Evolutionary conservation across 2,329 filamentous ascomycete species (phyloP).

Genomic region (Chaetothyriales sp.): DNA sequence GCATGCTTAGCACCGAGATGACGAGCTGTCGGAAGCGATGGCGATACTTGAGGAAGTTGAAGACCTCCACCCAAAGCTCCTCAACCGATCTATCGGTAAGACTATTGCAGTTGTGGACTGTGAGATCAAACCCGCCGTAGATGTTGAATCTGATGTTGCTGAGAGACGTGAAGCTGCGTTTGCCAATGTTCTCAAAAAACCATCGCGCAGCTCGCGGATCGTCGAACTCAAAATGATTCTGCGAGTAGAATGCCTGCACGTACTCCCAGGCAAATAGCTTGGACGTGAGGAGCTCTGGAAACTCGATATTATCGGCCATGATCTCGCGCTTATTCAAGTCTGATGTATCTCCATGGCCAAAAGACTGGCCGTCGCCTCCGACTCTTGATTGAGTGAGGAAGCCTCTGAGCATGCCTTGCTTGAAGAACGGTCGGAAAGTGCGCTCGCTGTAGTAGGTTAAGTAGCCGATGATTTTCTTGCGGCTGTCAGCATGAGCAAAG

Average conservation of each 20-base stretch:
- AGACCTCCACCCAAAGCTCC: background rate
- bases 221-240: conserved; percentile 7
- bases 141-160: conserved; percentile 3
- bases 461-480: conserved; percentile 2
- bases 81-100: background rate
- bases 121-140: conserved; percentile 5
- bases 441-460: background rate
- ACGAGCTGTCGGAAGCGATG: background rate
- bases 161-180: conserved; percentile 6
- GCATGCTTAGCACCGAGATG: background rate
- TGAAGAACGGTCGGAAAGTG: conserved; percentile 6
- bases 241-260: conserved; percentile 5
- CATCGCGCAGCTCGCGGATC: conserved; percentile 8
- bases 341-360: background rate
- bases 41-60: background rate
- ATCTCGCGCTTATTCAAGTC: conserved; percentile 1
- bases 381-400: conserved; percentile 2
- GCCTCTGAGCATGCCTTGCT: conserved; percentile 8
- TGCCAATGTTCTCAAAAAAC: conserved; percentile 12
- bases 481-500: background rate
- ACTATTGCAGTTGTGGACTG: background rate
- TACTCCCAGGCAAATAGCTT: conserved; percentile 7
- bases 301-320: conserved; percentile 7
- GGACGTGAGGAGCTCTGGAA: conserved; percentile 6
- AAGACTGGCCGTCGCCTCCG: background rate